These are phyloP conservation scores for Phytophthora pistaciae DNA, from an alignment of 352 stramenopile species.

Conservation along the genomic window DNA sequence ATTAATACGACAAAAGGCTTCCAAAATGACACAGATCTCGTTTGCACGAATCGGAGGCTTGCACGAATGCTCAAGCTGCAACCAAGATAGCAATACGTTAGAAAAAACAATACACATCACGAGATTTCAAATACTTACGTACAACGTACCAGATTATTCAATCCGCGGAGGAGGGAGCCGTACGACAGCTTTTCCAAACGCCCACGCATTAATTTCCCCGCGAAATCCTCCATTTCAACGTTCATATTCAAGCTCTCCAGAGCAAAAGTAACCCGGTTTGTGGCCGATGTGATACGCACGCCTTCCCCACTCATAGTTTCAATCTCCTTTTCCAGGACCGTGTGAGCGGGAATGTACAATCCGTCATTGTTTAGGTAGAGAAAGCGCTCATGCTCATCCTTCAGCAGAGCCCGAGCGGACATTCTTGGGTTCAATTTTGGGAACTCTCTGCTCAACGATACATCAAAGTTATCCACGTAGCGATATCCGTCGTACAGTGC, in stretches of 20 bases:
- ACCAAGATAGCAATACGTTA: slow-evolving; percentile 3
- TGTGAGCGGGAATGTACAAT: slow-evolving; percentile 64
- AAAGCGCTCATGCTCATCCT: slow-evolving; percentile 56
- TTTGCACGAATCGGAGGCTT: slow-evolving; percentile 72
- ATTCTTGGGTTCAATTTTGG: slow-evolving; percentile 73
- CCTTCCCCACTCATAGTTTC: slow-evolving; percentile 62
- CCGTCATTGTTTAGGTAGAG: slow-evolving; percentile 74
- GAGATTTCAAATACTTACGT: background rate
- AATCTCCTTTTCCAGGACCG: slow-evolving; percentile 65
- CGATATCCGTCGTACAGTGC: slow-evolving; percentile 78
- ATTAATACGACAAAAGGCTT: slow-evolving; percentile 77
- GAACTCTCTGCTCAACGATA: slow-evolving; percentile 74
- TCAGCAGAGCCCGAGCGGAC: slow-evolving; percentile 58
- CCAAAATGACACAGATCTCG: slow-evolving; percentile 74
- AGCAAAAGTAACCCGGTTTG: slow-evolving; percentile 73
- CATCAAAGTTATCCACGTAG: slow-evolving; percentile 64
- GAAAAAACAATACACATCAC: slow-evolving; percentile 1
- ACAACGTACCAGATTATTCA: slow-evolving; percentile 69
- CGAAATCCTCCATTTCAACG: slow-evolving; percentile 70
- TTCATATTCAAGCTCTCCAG: slow-evolving; percentile 83
- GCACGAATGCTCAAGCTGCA: slow-evolving; percentile 68
- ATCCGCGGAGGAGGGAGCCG: slow-evolving; percentile 52
- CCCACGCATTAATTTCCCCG: slow-evolving; percentile 46
- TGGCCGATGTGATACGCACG: slow-evolving; percentile 46
- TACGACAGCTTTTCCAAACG: slow-evolving; percentile 73